A percentile compares a stretch with the other conserved stretches of the same genome.
phyloP scores from a whole-genome alignment of 176 grass and related monocot genomes.

The Carex myosuroides region DNA sequence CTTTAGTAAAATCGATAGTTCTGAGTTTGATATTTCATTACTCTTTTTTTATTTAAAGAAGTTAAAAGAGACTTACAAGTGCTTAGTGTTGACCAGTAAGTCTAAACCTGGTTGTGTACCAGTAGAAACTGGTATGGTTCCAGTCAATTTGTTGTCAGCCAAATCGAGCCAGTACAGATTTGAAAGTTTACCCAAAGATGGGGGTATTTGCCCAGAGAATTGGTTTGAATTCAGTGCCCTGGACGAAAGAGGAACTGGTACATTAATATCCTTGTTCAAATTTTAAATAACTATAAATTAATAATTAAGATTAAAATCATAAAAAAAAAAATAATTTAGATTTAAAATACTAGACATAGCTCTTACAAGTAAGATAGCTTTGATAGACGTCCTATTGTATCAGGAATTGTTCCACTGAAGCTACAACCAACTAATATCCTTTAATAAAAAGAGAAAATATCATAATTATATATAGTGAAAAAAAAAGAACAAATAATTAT shows the following conservation, averaged over 20 bases:
- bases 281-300: not conserved
- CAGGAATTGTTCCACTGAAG: slow-evolving; percentile 65
- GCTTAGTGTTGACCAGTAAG: slow-evolving; percentile 56
- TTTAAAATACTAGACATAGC: not conserved
- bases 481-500: not conserved
- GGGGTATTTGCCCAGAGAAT: slow-evolving; percentile 71
- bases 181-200: slow-evolving; percentile 72
- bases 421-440: slow-evolving; percentile 81
- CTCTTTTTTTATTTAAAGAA: slow-evolving; percentile 7
- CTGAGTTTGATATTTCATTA: not conserved
- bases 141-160: slow-evolving; percentile 61
- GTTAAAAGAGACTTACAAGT: slow-evolving; percentile 63
- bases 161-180: slow-evolving; percentile 88
- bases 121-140: slow-evolving; percentile 65
- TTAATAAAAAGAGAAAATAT: slow-evolving; percentile 1
- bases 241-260: slow-evolving; percentile 21
- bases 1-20: not conserved
- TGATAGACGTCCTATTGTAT: slow-evolving; percentile 51
- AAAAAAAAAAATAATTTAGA: not conserved
- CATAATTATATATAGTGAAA: not conserved
- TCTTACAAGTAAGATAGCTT: slow-evolving; percentile 73
- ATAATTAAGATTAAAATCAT: not conserved
- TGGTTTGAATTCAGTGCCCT: slow-evolving; percentile 83
- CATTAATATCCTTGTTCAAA: not conserved
- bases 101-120: slow-evolving; percentile 51